Evolutionary conservation across 352 stramenopile genomes (phyloP).

Genomic region (Thalassiosira hispida): DNA sequence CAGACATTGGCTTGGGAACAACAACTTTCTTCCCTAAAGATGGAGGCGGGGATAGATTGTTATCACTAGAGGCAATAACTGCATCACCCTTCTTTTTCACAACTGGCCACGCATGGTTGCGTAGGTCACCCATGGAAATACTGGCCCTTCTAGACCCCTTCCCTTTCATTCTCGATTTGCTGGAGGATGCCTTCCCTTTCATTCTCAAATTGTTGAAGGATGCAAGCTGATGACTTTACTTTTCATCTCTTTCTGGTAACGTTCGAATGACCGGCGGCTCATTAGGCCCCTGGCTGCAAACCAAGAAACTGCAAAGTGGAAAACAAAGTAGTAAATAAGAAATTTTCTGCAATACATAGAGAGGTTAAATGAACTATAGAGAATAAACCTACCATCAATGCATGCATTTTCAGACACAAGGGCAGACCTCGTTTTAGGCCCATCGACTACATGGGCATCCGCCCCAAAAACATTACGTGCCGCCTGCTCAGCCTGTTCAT

Average conservation of each 20-base stretch:
- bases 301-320: slow-evolving; percentile 4
- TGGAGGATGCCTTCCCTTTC: not conserved
- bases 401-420: too few species aligned
- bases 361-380: too few species aligned
- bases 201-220: not conserved
- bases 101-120: too few species aligned
- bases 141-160: too few species aligned
- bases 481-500: too few species aligned
- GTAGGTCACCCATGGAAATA: too few species aligned
- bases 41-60: not conserved
- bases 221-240: not conserved
- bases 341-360: too few species aligned
- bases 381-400: too few species aligned
- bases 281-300: slow-evolving; percentile 13
- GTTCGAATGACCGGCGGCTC: slow-evolving; percentile 2
- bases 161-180: not conserved
- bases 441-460: too few species aligned
- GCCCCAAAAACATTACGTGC: too few species aligned
- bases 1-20: not conserved
- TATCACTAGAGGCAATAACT: not conserved
- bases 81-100: too few species aligned
- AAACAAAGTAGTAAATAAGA: not conserved
- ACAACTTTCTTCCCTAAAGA: not conserved
- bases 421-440: too few species aligned
- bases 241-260: slow-evolving; percentile 21